Evolutionary conservation across 371 early-diverging fungal genomes (phyloP).

Genomic region (Actinomortierella ambigua): DNA sequence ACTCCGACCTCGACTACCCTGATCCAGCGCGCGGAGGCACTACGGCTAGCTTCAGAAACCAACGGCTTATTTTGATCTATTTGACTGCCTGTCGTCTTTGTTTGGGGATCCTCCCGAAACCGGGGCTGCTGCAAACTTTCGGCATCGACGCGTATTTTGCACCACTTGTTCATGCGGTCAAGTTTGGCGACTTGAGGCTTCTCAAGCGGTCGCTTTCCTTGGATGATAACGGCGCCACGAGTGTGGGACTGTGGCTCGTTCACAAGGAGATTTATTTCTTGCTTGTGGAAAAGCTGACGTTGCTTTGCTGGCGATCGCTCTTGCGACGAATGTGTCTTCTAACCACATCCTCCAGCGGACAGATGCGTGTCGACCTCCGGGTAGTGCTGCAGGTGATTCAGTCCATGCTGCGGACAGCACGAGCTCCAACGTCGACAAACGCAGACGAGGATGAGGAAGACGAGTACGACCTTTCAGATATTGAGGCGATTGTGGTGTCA

Average conservation of each 20-base stretch:
- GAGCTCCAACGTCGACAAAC: no score
- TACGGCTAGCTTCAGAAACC: conserved; percentile 11
- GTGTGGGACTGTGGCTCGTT: conserved; percentile 23
- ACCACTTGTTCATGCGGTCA: conserved; percentile 17
- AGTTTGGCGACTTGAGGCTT: conserved; percentile 16
- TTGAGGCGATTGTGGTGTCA: conserved; percentile 34
- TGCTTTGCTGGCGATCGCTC: conserved; percentile 39
- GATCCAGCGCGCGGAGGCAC: conserved; percentile 27
- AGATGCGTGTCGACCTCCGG: conserved; percentile 17
- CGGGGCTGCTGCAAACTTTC: conserved; percentile 46
- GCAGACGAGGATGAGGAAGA: conserved; percentile 4
- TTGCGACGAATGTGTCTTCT: conserved; percentile 18
- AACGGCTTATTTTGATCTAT: conserved; percentile 51
- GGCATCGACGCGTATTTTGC: conserved; percentile 26
- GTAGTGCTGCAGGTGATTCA: conserved; percentile 14
- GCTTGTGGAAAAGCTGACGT: conserved; percentile 26
- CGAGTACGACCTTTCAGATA: conserved; percentile 21
- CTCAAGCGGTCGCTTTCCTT: conserved; percentile 7
- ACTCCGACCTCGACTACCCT: conserved; percentile 40
- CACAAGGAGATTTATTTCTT: conserved; percentile 36
- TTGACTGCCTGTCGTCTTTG: conserved; percentile 59
- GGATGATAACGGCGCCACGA: not conserved
- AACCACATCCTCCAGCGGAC: conserved; percentile 9
- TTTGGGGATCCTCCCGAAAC: conserved; percentile 51
- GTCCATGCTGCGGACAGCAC: conserved; percentile 13